Evolutionary conservation across 75 land plant genomes (phyloP).

Genomic region (Pseudotsuga menziesii): DNA sequence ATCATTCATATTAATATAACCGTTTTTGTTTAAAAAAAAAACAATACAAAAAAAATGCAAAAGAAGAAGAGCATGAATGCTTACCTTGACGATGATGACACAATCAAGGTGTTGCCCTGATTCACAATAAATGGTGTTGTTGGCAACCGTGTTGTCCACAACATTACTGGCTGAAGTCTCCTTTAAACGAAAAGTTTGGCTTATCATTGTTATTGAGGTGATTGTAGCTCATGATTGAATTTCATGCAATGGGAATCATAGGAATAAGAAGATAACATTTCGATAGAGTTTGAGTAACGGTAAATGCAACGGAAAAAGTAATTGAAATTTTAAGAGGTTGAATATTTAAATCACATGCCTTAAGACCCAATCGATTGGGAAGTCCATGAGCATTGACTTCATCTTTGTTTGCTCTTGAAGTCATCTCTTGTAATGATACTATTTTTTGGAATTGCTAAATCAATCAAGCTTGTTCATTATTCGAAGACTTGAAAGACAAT

Average conservation of each 20-base stretch:
- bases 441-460: constrained; percentile 26
- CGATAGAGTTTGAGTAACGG: no score
- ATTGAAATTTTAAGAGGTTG: no score
- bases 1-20: no score
- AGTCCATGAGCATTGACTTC: constrained; percentile 47
- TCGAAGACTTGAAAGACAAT: not conserved
- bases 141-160: constrained; percentile 50
- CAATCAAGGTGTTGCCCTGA: constrained; percentile 48
- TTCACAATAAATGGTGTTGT: constrained; percentile 34
- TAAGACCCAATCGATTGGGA: constrained; percentile 43
- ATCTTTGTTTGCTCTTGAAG: constrained; percentile 53
- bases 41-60: not conserved
- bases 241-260: no score
- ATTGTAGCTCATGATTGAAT: no score
- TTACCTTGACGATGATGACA: constrained; percentile 45
- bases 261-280: no score
- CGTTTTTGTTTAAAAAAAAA: no score
- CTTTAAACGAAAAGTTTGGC: constrained; percentile 18
- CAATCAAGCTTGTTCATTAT: constrained; percentile 26
- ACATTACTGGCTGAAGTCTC: constrained; percentile 51
- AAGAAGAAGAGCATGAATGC: not conserved
- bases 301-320: no score
- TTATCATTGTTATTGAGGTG: no score
- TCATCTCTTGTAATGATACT: constrained; percentile 42
- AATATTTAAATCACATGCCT: no score